Evolutionary conservation across 306 rosid species (phyloP).

Genomic region (Quercus robur): DNA sequence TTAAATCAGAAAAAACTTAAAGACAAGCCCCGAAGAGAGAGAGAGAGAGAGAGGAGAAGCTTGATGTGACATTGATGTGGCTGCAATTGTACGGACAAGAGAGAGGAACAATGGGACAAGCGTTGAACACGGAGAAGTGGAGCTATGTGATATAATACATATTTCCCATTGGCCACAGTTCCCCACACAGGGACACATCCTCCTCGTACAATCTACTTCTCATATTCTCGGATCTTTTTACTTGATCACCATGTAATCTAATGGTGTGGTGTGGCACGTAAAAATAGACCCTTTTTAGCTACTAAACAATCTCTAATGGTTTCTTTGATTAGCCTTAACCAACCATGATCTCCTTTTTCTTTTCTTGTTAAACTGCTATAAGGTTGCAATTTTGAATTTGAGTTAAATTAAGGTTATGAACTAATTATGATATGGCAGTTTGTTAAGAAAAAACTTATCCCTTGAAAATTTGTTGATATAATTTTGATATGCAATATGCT

Average conservation of each 20-base stretch:
- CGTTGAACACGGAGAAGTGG: conserved; percentile 35
- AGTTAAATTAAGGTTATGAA: no score
- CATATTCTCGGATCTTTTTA: no score
- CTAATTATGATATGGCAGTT: no score
- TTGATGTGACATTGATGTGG: conserved; percentile 27
- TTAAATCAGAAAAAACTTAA: no score
- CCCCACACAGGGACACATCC: neutral
- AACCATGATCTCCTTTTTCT: neutral
- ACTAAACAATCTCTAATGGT: neutral
- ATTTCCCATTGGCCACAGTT: neutral
- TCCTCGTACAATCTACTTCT: conserved; percentile 24
- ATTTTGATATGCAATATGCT: no score
- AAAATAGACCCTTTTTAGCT: neutral
- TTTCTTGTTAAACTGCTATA: neutral
- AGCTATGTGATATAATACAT: neutral
- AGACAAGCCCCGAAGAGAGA: no score
- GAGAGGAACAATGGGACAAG: neutral
- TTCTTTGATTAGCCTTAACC: neutral
- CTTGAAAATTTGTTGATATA: no score
- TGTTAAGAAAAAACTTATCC: no score
- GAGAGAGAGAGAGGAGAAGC: neutral
- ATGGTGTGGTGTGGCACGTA: neutral
- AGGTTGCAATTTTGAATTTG: no score
- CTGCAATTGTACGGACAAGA: conserved; percentile 14
- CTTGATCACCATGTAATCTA: neutral